Evolutionary conservation across 2,329 filamentous ascomycete genomes (phyloP), one percentile per base, ranked within the genome.

Genomic region (Ophiocordyceps camponoti-rufipedis): DNA sequence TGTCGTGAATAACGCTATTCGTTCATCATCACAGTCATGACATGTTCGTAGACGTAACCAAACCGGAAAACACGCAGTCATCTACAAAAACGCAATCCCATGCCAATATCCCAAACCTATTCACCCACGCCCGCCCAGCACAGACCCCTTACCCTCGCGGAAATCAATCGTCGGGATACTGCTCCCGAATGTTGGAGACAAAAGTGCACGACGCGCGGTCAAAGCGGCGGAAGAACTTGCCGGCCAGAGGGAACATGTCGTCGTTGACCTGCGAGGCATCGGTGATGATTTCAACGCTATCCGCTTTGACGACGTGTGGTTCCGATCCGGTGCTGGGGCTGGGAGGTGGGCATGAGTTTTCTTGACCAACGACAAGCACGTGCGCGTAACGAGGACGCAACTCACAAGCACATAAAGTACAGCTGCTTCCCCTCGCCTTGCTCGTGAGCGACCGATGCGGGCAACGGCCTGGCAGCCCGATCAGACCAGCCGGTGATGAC

Each of bases 401-500:
- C 86, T 71, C 65, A 94, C 85, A 95, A 68, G 55, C 85, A 85
- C 53, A 87, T 82, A 41, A 62, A 62, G 59, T 94, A 95, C 54
- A 86, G 94, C 32, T 55, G 55, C 43, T 58, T 6, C 10, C 16
- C 35, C 8, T 4, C 13, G 6, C n/a, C n/a, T 11, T 16, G 35
- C 35, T 39, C 35, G 18, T 39, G 14, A 14, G 33, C 13, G 3
- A n/a, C 14, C 2, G 33, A 8, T 6, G 7, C 35, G 18, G n/a
- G n/a, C 8, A 11, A 4, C 2, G 35, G 16, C n/a, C 35, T 39
- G 2, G 35, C 6, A 18, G 35, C 35, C 35, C 16, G 16, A 57
- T 68, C 64, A 44, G 83, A 80, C 88, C 89, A 98, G n/a, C 88
- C 88, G 13, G 82, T 85, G 48, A 98, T 83, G 28, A 93, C 74